Evolutionary conservation across 1,139 yeast species (phyloP).

Genomic region (Saccharomyces hybrid): DNA sequence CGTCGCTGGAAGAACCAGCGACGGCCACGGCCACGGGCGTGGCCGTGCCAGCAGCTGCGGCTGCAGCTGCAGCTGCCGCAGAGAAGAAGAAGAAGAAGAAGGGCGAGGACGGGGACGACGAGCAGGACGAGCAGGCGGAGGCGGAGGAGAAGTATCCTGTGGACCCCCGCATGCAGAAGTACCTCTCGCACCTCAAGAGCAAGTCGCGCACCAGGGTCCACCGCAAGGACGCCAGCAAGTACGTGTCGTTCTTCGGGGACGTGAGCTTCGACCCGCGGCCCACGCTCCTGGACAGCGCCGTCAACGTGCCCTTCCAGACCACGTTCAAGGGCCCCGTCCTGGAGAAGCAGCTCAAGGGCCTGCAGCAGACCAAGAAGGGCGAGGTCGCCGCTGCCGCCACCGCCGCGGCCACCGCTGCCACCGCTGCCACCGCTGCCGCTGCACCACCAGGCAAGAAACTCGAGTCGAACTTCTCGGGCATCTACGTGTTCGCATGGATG

Average conservation of each 20-base stretch:
- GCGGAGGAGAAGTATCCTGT: neutral
- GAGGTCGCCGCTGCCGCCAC: neutral
- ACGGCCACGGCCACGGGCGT: neutral
- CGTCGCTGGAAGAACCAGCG: neutral
- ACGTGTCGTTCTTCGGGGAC: slow-evolving; percentile 14
- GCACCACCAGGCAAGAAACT: slow-evolving; percentile 2
- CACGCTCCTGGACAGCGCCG: slow-evolving; percentile 10
- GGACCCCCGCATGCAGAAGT: slow-evolving; percentile 3
- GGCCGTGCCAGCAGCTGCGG: neutral
- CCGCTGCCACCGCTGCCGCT: neutral
- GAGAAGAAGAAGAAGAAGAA: neutral
- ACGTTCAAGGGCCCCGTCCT: slow-evolving; percentile 12
- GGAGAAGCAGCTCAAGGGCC: slow-evolving; percentile 11
- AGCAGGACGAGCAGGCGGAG: neutral
- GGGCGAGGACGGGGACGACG: too few species aligned
- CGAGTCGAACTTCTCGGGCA: slow-evolving; percentile 10
- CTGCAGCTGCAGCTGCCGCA: too few species aligned
- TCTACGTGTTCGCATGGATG: slow-evolving; percentile 13
- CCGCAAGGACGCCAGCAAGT: slow-evolving; percentile 5
- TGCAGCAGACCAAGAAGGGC: slow-evolving; percentile 5
- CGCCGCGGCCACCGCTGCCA: neutral
- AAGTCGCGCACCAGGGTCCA: slow-evolving; percentile 1
- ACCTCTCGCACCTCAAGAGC: slow-evolving; percentile 1
- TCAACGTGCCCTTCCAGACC: slow-evolving; percentile 10
- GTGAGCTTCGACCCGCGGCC: slow-evolving; percentile 15